Evolutionary conservation across 1,284 basidiomycete species (phyloP).

Genomic region (Athelia sp.): DNA sequence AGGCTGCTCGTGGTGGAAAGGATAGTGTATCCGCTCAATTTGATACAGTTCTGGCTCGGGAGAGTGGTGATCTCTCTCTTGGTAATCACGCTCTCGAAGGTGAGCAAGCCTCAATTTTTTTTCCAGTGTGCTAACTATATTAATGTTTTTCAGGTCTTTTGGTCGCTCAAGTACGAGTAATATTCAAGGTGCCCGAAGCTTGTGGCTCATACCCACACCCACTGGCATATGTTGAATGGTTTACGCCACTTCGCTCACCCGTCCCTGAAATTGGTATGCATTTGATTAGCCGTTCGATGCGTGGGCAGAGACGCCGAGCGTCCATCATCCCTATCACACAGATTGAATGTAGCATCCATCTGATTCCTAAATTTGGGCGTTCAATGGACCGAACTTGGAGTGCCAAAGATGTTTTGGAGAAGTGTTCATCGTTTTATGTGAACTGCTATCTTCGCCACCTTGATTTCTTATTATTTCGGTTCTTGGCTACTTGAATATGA

Average conservation of each 20-base stretch:
- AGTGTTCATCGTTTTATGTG: slow-evolving; percentile 7
- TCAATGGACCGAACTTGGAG: slow-evolving; percentile 9
- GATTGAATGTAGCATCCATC: slow-evolving; percentile 11
- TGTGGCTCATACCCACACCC: slow-evolving; percentile 10
- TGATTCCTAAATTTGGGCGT: slow-evolving; percentile 10
- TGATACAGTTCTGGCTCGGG: slow-evolving; percentile 5
- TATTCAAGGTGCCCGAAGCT: slow-evolving; percentile 16
- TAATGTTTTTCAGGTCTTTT: slow-evolving; percentile 16
- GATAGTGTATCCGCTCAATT: slow-evolving; percentile 1
- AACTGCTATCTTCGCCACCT: slow-evolving; percentile 1
- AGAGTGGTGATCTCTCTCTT: not conserved
- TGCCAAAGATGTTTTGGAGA: slow-evolving; percentile 7
- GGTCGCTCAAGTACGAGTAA: too few species aligned
- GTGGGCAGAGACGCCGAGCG: slow-evolving; percentile 4
- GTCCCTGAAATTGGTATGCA: slow-evolving; percentile 12
- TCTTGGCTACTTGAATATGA: not conserved
- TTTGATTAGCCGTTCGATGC: slow-evolving; percentile 9
- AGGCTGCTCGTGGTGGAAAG: slow-evolving; percentile 2
- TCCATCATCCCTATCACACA: slow-evolving; percentile 7
- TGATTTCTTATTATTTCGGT: not conserved
- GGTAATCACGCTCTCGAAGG: slow-evolving; percentile 5
- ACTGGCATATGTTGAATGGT: slow-evolving; percentile 20
- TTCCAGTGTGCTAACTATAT: slow-evolving; percentile 8
- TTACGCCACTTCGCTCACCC: slow-evolving; percentile 14
- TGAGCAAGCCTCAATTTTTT: not conserved